These are phyloP conservation scores for Fusarium torulosum DNA, from an alignment of 2,329 filamentous ascomycete genomes.

Conservation along the genomic window DNA sequence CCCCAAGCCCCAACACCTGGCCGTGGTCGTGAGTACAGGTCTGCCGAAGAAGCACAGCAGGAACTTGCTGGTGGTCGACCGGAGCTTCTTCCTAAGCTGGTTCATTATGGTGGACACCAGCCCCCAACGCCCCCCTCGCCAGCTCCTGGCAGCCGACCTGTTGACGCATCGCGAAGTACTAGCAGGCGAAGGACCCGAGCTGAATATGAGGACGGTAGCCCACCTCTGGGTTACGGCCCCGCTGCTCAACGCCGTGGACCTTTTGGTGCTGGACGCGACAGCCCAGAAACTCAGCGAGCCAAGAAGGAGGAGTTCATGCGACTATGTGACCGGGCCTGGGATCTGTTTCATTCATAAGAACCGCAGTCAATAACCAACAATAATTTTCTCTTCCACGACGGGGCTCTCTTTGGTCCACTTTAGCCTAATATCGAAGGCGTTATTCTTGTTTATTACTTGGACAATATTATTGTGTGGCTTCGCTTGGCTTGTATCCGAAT, in stretches of 20 bases:
- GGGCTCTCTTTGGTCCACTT: conserved; percentile 20
- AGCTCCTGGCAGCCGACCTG: conserved; percentile 63
- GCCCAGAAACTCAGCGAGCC: conserved; percentile 81
- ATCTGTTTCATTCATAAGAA: conserved; percentile 89
- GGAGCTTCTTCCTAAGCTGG: conserved; percentile 90
- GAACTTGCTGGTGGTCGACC: conserved; percentile 91
- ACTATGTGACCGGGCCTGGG: conserved; percentile 92
- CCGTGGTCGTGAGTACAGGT: conserved; percentile 88
- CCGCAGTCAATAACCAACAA: conserved; percentile 28
- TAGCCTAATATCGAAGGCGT: conserved; percentile 27
- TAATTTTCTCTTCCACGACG: conserved; percentile 38
- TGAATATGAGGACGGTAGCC: conserved; percentile 95
- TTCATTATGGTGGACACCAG: conserved; percentile 95
- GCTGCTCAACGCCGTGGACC: conserved; percentile 72
- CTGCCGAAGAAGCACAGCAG: conserved; percentile 94
- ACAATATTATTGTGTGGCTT: conserved; percentile 38
- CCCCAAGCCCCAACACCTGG: conserved; percentile 65
- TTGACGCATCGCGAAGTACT: conserved; percentile 68
- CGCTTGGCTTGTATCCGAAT: conserved; percentile 31
- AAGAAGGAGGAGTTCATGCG: conserved; percentile 95
- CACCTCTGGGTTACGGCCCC: conserved; percentile 83
- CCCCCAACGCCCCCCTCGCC: conserved; percentile 92
- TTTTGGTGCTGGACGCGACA: conserved; percentile 85
- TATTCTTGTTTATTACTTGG: conserved; percentile 45
- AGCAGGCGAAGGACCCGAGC: conserved; percentile 82